Conservation (phyloP, 305 asterid genomes). For the Caryopteris hybrid region DNA sequence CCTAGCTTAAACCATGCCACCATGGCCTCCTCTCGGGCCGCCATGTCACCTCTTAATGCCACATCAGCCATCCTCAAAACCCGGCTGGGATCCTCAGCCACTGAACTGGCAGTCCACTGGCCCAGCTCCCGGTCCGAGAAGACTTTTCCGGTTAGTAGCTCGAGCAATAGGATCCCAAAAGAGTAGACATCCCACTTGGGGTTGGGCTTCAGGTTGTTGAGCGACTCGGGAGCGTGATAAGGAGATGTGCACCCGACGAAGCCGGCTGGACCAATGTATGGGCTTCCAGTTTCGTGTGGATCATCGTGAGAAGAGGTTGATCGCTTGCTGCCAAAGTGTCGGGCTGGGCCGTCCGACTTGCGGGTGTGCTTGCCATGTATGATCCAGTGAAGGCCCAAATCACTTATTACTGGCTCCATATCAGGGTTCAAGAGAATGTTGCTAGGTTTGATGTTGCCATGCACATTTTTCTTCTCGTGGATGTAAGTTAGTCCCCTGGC, state of each 20-base stretch:
- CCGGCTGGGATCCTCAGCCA: conserved; percentile 41
- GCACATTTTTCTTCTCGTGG: conserved; percentile 85
- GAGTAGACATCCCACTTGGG: conserved; percentile 95
- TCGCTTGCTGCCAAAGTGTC: conserved; percentile 73
- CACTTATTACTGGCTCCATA: conserved; percentile 81
- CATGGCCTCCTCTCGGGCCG: conserved; percentile 46
- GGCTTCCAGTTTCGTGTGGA: conserved; percentile 35
- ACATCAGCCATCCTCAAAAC: conserved; percentile 59
- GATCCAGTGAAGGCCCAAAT: conserved; percentile 71
- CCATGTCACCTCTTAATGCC: conserved; percentile 63
- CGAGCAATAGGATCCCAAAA: conserved; percentile 73
- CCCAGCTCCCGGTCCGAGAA: conserved; percentile 66
- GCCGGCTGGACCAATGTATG: conserved; percentile 32
- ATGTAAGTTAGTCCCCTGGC: conserved; percentile 76
- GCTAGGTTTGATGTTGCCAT: conserved; percentile 92
- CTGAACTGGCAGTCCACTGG: conserved; percentile 40
- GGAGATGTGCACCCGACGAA: conserved; percentile 68
- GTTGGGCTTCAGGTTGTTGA: conserved; percentile 56
- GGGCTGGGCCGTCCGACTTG: conserved; percentile 39
- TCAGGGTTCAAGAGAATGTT: conserved; percentile 72
- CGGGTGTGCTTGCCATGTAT: conserved; percentile 39
- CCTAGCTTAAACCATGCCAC: conserved; percentile 80
- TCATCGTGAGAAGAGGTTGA: conserved; percentile 27
- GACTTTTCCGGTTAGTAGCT: conserved; percentile 70
- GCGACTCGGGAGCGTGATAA: conserved; percentile 87